Evolutionary conservation across 768 basidiomycete species (phyloP).

Genomic region (Leccinum pellstonianum): DNA sequence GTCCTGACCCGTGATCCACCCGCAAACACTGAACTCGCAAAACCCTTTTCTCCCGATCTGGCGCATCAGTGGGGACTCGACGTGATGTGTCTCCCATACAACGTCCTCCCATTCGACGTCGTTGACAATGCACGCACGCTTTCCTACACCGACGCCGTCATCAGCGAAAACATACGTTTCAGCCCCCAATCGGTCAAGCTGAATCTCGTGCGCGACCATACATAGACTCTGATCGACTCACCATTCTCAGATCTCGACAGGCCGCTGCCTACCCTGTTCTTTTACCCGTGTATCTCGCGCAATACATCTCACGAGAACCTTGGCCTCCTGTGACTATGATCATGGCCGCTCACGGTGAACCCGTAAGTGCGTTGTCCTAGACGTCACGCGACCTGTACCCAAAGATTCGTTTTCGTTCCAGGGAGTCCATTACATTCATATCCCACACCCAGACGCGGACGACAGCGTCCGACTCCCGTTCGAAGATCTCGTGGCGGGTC

Average conservation of each 20-base stretch:
- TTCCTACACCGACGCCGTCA: constrained; percentile 35
- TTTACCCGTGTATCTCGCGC: constrained; percentile 60
- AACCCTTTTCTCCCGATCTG: constrained; percentile 50
- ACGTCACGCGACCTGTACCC: neutral
- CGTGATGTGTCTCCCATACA: constrained; percentile 57
- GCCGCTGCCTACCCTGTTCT: constrained; percentile 61
- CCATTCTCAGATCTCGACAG: constrained; percentile 32
- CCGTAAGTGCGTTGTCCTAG: constrained; percentile 17
- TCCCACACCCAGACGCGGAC: constrained; percentile 19
- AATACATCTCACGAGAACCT: constrained; percentile 39
- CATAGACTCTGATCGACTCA: constrained; percentile 1
- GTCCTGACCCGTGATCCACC: constrained; percentile 37
- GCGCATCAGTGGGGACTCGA: constrained; percentile 48
- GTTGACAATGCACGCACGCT: constrained; percentile 37
- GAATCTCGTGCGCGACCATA: constrained; percentile 42
- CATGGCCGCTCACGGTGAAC: constrained; percentile 26
- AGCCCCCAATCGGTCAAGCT: constrained; percentile 43
- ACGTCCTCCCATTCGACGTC: constrained; percentile 51
- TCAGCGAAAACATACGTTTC: constrained; percentile 41
- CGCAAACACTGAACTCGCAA: constrained; percentile 26
- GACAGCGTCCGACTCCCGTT: constrained; percentile 22
- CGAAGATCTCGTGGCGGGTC: constrained; percentile 20
- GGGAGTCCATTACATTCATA: constrained; percentile 30
- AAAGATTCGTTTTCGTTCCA: constrained; percentile 3
- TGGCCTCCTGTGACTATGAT: constrained; percentile 32